Percentiles rank a stretch among this genome's conserved stretches.
Conservation (phyloP, 441 rosid species). For the Biscutella auriculata region DNA sequence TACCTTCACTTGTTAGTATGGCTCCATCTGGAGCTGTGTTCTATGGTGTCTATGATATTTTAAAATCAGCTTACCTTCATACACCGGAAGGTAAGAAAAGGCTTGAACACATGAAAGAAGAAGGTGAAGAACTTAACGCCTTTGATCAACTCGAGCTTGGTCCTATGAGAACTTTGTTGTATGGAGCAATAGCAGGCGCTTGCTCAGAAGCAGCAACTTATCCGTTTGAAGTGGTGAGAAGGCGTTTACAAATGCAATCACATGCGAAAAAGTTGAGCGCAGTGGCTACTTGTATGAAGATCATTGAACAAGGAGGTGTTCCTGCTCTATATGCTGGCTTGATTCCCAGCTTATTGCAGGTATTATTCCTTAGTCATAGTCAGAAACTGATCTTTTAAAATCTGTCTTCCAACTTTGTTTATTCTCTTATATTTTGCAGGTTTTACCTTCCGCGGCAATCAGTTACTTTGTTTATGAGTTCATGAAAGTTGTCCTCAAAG, state of each 20-base stretch:
- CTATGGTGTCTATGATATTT: constrained; percentile 77
- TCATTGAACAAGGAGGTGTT: constrained; percentile 71
- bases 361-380: neutral
- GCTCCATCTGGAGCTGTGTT: constrained; percentile 93
- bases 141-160: constrained; percentile 76
- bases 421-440: constrained; percentile 32
- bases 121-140: constrained; percentile 52
- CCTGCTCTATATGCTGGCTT: constrained; percentile 76
- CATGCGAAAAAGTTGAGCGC: constrained; percentile 48
- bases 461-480: constrained; percentile 79
- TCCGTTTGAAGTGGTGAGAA: constrained; percentile 89
- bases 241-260: constrained; percentile 83
- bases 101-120: constrained; percentile 49
- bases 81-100: constrained; percentile 75
- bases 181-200: constrained; percentile 82
- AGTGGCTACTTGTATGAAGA: constrained; percentile 56
- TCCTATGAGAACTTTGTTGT: constrained; percentile 62
- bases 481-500: constrained; percentile 74
- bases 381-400: neutral
- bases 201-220: constrained; percentile 92
- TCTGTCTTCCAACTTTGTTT: neutral
- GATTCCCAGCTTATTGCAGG: constrained; percentile 84
- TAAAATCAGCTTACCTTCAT: constrained; percentile 68
- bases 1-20: constrained; percentile 72
- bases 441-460: constrained; percentile 81